phyloP scores from a whole-genome alignment of 306 rosid species.

The Lotus japonicus region DNA sequence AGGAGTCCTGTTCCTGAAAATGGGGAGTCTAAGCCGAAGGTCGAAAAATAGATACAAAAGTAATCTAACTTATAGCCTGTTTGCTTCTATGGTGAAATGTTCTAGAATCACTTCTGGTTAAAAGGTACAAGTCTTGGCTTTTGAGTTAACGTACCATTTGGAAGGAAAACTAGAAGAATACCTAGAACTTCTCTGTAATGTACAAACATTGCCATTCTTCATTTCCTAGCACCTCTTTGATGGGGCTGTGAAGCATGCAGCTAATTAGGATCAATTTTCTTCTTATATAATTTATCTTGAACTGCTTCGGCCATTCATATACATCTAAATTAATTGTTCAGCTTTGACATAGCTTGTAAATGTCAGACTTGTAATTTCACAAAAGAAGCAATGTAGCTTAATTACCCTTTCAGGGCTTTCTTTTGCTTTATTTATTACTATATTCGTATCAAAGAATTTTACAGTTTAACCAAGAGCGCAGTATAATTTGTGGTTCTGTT shows the following conservation, averaged over 20 bases:
- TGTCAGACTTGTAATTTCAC: constrained; percentile 51
- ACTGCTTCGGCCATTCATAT: constrained; percentile 30
- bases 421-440: constrained; percentile 5
- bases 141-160: background rate
- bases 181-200: constrained; percentile 18
- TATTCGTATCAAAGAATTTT: constrained; percentile 7
- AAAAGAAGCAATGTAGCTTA: constrained; percentile 20
- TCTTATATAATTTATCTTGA: constrained; percentile 16
- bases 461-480: constrained; percentile 10
- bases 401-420: background rate
- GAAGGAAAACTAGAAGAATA: too few species aligned
- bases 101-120: too few species aligned
- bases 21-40: constrained; percentile 44
- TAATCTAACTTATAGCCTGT: constrained; percentile 15
- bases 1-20: constrained; percentile 49
- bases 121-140: too few species aligned
- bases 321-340: constrained; percentile 48
- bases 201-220: constrained; percentile 21
- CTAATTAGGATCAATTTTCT: constrained; percentile 35
- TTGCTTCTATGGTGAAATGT: too few species aligned
- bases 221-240: constrained; percentile 24
- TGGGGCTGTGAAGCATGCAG: constrained; percentile 27
- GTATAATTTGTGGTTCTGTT: constrained; percentile 1
- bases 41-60: constrained; percentile 40
- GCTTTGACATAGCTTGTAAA: constrained; percentile 61